These are phyloP conservation scores for Aureobasidium sp. DNA, from an alignment of 2,329 filamentous ascomycete genomes.

Conservation along the genomic window DNA sequence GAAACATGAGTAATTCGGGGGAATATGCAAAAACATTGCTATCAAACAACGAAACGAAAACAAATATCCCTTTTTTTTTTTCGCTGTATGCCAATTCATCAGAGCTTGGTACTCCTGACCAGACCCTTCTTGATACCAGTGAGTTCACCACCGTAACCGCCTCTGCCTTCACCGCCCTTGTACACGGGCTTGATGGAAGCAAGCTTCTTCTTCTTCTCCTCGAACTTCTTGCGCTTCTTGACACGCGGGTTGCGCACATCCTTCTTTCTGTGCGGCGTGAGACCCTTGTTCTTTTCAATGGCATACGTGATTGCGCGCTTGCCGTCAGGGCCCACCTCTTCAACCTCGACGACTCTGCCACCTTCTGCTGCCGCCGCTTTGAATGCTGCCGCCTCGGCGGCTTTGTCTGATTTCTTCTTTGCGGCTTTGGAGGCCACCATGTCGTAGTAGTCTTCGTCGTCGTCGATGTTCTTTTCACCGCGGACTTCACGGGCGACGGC, in stretches of 20 bases:
- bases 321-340: conserved; percentile 68
- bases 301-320: conserved; percentile 88
- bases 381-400: conserved; percentile 54
- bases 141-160: conserved; percentile 83
- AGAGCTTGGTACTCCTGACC: conserved; percentile 87
- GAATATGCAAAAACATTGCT: not conserved
- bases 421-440: conserved; percentile 64
- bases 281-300: conserved; percentile 96
- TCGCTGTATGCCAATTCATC: not conserved
- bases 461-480: conserved; percentile 31
- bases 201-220: conserved; percentile 96
- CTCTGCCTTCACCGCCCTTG: conserved; percentile 73
- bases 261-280: conserved; percentile 85
- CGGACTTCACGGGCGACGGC: conserved; percentile 44
- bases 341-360: conserved; percentile 56
- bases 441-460: conserved; percentile 78
- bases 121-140: conserved; percentile 93
- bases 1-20: not conserved
- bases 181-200: conserved; percentile 77
- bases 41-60: not conserved
- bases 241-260: conserved; percentile 89
- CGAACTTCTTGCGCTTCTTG: conserved; percentile 96
- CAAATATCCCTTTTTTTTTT: not conserved
- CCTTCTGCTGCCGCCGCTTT: conserved; percentile 47
- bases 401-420: conserved; percentile 64